phyloP scores from a whole-genome alignment of 2,329 filamentous ascomycete species.

The Fusarium concolor region DNA sequence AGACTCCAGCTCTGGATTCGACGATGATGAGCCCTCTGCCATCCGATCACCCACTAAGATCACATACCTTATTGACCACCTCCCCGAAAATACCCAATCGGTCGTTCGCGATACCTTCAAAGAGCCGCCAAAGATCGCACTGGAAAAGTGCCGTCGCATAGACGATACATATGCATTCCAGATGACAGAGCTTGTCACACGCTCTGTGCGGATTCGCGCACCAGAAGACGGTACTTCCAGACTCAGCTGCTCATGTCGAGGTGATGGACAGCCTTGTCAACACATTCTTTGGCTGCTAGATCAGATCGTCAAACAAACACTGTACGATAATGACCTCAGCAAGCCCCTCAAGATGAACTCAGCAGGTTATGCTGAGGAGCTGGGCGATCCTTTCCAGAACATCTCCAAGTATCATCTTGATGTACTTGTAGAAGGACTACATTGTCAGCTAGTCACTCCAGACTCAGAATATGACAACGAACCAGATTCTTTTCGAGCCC shows the following conservation, averaged over 20 bases:
- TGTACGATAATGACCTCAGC: slow-evolving; percentile 54
- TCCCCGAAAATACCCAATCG: slow-evolving; percentile 53
- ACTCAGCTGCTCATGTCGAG: slow-evolving; percentile 61
- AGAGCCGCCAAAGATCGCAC: slow-evolving; percentile 61
- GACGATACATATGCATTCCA: slow-evolving; percentile 66
- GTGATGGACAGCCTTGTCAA: slow-evolving; percentile 56
- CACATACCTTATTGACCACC: slow-evolving; percentile 55
- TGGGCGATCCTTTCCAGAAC: slow-evolving; percentile 60
- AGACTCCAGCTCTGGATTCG: slow-evolving; percentile 49
- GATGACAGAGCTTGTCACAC: slow-evolving; percentile 65
- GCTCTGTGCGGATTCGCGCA: slow-evolving; percentile 62
- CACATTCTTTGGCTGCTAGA: slow-evolving; percentile 68
- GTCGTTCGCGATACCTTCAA: slow-evolving; percentile 59
- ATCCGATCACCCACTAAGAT: slow-evolving; percentile 56
- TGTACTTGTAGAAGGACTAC: slow-evolving; percentile 63
- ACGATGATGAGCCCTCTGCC: slow-evolving; percentile 47
- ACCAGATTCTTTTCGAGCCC: slow-evolving; percentile 54
- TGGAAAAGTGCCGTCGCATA: slow-evolving; percentile 62
- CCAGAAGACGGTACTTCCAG: slow-evolving; percentile 53
- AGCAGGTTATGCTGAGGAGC: slow-evolving; percentile 58
- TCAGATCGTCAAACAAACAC: slow-evolving; percentile 61
- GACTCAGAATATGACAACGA: slow-evolving; percentile 48
- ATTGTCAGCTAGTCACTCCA: slow-evolving; percentile 57
- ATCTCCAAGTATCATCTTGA: slow-evolving; percentile 65
- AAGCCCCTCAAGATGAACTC: slow-evolving; percentile 57